Evolutionary conservation across 768 basidiomycete genomes (phyloP).

Genomic region (Lactarius psammicola): DNA sequence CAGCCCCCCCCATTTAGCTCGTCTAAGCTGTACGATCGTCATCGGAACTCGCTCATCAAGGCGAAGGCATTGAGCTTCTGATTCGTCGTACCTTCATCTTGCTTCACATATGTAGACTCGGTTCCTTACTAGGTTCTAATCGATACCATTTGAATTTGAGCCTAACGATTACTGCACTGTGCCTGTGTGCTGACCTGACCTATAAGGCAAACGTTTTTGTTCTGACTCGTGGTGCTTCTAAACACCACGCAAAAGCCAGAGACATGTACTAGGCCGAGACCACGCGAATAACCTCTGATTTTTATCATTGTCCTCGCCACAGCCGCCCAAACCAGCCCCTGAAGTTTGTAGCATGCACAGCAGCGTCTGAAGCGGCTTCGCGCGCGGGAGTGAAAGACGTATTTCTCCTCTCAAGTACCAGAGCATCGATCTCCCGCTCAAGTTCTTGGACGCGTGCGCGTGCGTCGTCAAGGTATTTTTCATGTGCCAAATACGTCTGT

Average conservation of each 20-base stretch:
- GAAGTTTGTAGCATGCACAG: not conserved
- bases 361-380: not conserved
- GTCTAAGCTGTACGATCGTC: conserved; percentile 72
- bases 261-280: not conserved
- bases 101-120: conserved; percentile 20
- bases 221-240: not conserved
- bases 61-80: conserved; percentile 47
- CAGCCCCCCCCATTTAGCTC: conserved; percentile 44
- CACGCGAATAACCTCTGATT: not conserved
- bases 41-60: conserved; percentile 62
- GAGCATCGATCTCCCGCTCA: conserved; percentile 54
- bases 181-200: conserved; percentile 3
- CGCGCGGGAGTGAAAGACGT: not conserved
- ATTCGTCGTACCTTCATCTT: conserved; percentile 19
- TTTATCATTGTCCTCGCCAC: not conserved
- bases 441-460: conserved; percentile 48
- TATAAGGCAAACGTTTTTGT: not conserved
- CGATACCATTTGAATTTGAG: conserved; percentile 19
- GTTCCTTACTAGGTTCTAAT: conserved; percentile 12
- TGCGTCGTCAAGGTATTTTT: conserved; percentile 70
- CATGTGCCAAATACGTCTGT: conserved; percentile 63
- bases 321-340: conserved; percentile 15
- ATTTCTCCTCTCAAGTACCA: conserved; percentile 28
- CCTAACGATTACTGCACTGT: not conserved
- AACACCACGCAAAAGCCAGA: not conserved